Percentiles rank a stretch among this genome's conserved stretches.
phyloP scores from a whole-genome alignment of 2,329 filamentous ascomycete genomes.

The Fusarium circinatum region DNA sequence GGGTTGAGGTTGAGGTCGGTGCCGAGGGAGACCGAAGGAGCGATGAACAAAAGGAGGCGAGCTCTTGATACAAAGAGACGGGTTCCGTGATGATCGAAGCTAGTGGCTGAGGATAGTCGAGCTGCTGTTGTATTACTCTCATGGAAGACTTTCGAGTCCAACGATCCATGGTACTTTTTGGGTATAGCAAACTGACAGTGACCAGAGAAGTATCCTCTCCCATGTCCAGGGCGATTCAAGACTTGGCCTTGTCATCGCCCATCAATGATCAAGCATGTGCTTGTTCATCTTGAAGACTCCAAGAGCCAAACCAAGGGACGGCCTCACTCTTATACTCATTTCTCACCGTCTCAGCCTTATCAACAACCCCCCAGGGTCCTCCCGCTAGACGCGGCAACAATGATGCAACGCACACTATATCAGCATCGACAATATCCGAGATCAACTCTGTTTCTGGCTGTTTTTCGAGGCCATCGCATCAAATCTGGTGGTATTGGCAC shows the following conservation, averaged over 20 bases:
- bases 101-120: background rate
- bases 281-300: background rate
- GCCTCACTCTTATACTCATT: slow-evolving; percentile 33
- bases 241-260: background rate
- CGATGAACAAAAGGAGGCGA: slow-evolving; percentile 7
- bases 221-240: background rate
- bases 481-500: slow-evolving; percentile 17
- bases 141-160: background rate
- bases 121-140: background rate
- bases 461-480: slow-evolving; percentile 7
- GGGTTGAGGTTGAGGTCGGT: background rate
- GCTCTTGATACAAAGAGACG: background rate
- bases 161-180: background rate
- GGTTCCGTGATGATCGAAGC: background rate
- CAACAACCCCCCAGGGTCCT: background rate
- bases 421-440: slow-evolving; percentile 3
- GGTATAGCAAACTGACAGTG: background rate
- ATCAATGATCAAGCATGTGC: background rate
- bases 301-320: background rate
- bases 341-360: slow-evolving; percentile 16
- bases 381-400: slow-evolving; percentile 12
- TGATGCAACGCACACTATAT: slow-evolving; percentile 20
- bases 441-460: background rate
- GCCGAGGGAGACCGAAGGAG: background rate
- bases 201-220: background rate